Evolutionary conservation across 208 protist species (phyloP).

Genomic region (Acanthamoeba healyi): DNA sequence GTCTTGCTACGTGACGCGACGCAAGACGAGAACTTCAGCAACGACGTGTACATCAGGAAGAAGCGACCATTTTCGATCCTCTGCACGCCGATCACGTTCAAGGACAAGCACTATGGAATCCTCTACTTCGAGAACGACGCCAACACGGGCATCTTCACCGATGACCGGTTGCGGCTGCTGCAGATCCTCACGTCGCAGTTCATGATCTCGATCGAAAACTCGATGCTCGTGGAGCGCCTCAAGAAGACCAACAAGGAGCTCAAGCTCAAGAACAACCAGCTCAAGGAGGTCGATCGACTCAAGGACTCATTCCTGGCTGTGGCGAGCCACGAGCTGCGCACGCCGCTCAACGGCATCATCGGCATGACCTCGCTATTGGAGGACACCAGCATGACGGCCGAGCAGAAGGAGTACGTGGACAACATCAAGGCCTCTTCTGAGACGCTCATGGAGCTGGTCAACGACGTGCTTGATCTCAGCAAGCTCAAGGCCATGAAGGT

Average conservation of each 20-base stretch:
- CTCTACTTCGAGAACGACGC: conserved; percentile 27
- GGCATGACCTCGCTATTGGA: conserved; percentile 77
- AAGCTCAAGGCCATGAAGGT: conserved; percentile 71
- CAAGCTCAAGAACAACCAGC: background rate
- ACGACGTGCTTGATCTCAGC: conserved; percentile 67
- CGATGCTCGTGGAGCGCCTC: background rate
- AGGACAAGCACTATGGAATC: background rate
- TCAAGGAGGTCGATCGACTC: conserved; percentile 27
- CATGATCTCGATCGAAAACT: conserved; percentile 44
- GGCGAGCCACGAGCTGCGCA: conserved; percentile 82
- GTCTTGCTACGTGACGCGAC: background rate
- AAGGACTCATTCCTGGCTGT: conserved; percentile 65
- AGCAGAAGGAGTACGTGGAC: conserved; percentile 39
- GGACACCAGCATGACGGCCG: conserved; percentile 63
- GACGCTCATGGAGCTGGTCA: conserved; percentile 53
- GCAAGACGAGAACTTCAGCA: background rate
- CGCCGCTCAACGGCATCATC: conserved; percentile 83
- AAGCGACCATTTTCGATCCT: background rate
- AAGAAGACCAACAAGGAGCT: background rate
- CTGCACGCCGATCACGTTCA: conserved; percentile 9
- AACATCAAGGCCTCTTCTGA: conserved; percentile 35
- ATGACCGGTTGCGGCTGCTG: conserved; percentile 9
- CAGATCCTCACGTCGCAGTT: conserved; percentile 15
- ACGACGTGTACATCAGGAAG: background rate
- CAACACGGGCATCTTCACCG: conserved; percentile 34